Percentiles rank a stretch among this genome's conserved stretches.
Evolutionary conservation across 805 yeast species (phyloP).

Genomic region (Saturnispora hagleri): DNA sequence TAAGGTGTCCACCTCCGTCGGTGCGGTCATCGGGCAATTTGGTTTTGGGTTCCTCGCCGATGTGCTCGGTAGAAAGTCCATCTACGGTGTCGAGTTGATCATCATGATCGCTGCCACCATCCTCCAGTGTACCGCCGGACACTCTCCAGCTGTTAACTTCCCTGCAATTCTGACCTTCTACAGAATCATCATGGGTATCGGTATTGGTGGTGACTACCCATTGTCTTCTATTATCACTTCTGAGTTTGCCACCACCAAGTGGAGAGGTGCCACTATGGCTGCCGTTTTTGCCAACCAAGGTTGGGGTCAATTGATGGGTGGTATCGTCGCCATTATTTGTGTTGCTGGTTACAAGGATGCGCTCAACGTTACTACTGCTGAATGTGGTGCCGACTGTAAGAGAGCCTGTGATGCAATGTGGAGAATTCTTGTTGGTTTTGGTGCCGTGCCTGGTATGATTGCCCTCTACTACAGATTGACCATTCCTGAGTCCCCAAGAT

Average conservation of each 20-base stretch:
- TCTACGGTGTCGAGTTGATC: conserved; percentile 81
- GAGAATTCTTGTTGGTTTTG: conserved; percentile 86
- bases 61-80: conserved; percentile 72
- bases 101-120: conserved; percentile 75
- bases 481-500: conserved; percentile 92
- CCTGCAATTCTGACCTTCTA: conserved; percentile 66
- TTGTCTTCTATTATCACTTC: conserved; percentile 88
- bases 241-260: conserved; percentile 86
- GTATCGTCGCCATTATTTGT: conserved; percentile 69
- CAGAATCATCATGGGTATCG: conserved; percentile 88
- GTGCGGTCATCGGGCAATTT: conserved; percentile 87
- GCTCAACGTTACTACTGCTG: conserved; percentile 46
- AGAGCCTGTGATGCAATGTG: conserved; percentile 88
- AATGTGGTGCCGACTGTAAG: conserved; percentile 59
- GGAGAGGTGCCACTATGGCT: conserved; percentile 98
- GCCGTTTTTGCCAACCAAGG: conserved; percentile 97
- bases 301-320: conserved; percentile 87
- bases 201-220: conserved; percentile 97
- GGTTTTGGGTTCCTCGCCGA: conserved; percentile 81
- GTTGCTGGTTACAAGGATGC: conserved; percentile 69
- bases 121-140: conserved; percentile 66
- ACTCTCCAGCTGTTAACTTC: conserved; percentile 61
- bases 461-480: conserved; percentile 89
- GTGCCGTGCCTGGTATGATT: conserved; percentile 78
- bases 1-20: conserved; percentile 86